These are phyloP conservation scores for Globisporangium lucens DNA, from an alignment of 352 stramenopile species.

Conservation along the genomic window DNA sequence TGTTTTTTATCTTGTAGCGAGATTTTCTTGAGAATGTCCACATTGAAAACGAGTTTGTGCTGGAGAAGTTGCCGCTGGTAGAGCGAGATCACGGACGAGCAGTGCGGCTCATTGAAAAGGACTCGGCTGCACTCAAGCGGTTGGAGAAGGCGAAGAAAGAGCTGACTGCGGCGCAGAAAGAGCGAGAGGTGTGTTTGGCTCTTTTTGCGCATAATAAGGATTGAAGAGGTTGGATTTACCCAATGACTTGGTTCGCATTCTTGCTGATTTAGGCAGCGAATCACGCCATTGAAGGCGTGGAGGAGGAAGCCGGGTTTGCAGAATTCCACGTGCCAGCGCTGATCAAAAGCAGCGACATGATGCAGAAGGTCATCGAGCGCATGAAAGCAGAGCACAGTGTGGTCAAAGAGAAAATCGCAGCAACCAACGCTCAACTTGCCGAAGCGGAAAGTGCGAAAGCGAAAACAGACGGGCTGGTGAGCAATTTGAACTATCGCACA, in stretches of 20 bases:
- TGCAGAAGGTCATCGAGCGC: constrained; percentile 40
- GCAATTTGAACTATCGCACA: constrained; percentile 39
- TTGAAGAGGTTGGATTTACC: neutral
- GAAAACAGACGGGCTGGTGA: constrained; percentile 26
- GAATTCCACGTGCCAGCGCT: constrained; percentile 66
- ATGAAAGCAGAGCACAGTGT: constrained; percentile 27
- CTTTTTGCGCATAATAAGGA: neutral
- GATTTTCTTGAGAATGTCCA: constrained; percentile 47
- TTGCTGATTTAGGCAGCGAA: constrained; percentile 27
- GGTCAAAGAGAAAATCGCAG: constrained; percentile 20
- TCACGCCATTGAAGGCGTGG: constrained; percentile 58
- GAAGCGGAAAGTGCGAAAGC: constrained; percentile 17
- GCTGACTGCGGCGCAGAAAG: constrained; percentile 32
- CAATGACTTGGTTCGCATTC: neutral
- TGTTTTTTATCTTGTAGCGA: constrained; percentile 22
- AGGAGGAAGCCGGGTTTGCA: constrained; percentile 75
- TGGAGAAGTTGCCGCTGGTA: constrained; percentile 53
- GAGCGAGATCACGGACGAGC: constrained; percentile 53
- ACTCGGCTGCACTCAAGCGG: constrained; percentile 24
- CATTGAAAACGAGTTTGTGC: constrained; percentile 43
- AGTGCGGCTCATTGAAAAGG: constrained; percentile 39
- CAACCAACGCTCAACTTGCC: constrained; percentile 19
- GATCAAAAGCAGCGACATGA: constrained; percentile 54
- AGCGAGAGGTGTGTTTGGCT: constrained; percentile 30
- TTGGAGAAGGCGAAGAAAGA: constrained; percentile 29